phyloP scores from a whole-genome alignment of 805 yeast genomes.

The Nakazawaea holstii region DNA sequence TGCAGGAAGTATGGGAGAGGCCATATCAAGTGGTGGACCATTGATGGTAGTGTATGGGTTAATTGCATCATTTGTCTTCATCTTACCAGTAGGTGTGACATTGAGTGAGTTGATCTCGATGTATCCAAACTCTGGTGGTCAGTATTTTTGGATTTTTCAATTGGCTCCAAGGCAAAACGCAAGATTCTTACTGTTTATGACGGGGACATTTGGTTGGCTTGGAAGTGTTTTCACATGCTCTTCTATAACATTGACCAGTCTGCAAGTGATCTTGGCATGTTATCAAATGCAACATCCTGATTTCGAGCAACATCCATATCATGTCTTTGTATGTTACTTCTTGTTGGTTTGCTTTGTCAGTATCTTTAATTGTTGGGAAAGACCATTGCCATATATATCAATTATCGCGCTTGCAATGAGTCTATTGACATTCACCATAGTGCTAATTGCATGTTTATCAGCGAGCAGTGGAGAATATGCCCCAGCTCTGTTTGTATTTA shows the following conservation, averaged over 20 bases:
- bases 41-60: constrained; percentile 34
- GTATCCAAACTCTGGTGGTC: constrained; percentile 28
- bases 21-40: constrained; percentile 33
- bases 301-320: constrained; percentile 13
- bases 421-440: constrained; percentile 18
- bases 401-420: constrained; percentile 21
- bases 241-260: constrained; percentile 11
- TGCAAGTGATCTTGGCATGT: constrained; percentile 12
- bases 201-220: constrained; percentile 22
- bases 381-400: constrained; percentile 18
- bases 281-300: constrained; percentile 11
- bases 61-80: constrained; percentile 27
- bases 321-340: constrained; percentile 13
- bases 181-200: constrained; percentile 18
- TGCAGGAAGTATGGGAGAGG: constrained; percentile 29
- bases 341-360: constrained; percentile 15
- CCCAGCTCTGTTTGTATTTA: constrained; percentile 20
- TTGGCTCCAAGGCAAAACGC: constrained; percentile 19
- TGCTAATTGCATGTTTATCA: constrained; percentile 17
- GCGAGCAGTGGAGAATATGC: constrained; percentile 11
- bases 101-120: constrained; percentile 23
- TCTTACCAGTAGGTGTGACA: constrained; percentile 16
- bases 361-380: constrained; percentile 15
- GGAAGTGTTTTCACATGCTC: constrained; percentile 15
- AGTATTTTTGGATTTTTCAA: constrained; percentile 26